Evolutionary conservation across 169 alveolate species (phyloP), one percentile per base, ranked within the genome.

Genomic region (Plasmodium adleri): DNA sequence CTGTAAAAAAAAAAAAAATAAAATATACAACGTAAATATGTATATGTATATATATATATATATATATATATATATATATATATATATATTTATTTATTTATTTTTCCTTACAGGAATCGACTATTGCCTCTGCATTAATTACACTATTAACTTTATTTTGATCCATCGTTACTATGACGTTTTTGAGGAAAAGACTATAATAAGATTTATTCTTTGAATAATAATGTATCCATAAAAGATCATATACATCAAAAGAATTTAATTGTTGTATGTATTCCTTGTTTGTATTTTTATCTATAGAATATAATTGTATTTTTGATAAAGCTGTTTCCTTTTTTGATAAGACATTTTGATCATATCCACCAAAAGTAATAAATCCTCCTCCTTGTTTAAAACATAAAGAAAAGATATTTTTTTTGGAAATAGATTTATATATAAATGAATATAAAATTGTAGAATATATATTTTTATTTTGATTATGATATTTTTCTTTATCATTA

Each of bases 291-390:
- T 63, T n/a, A 7, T 49, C 50, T 50, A 17, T 26, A 0, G 13
- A 15, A 45, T 39, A 1, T 6, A 47, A 7, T 64, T 75, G 22
- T 28, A 43, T 17, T 52, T 24, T 6, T 2, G 76, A 28, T 7
- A 28, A 9, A 20, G 3, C 12, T 1, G n/a, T 28, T 5, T 9
- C 49, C 26, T 43, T 50, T 45, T 73, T 73, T 64, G 9, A 59
- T 64, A 78, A 52, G 1, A 60, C 56, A 20, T 17, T 47, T 47
- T 78, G 5, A 7, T 66, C 67, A 50, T 47, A 17, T 9, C 89
- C 89, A 28, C 89, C 89, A 70, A 78, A 78, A 7, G 89, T 26
- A 17, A 59, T 47, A 50, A 78, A 50, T 13, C 89, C 89, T 8
- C 89, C 76, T 24, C 17, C 47, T 49, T 78, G 72, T 28, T 64